A percentile compares a stretch with the other conserved stretches of the same genome.
These are phyloP conservation scores for Cytospora leucostoma DNA, from an alignment of 2,329 filamentous ascomycete genomes.

Conservation along the genomic window DNA sequence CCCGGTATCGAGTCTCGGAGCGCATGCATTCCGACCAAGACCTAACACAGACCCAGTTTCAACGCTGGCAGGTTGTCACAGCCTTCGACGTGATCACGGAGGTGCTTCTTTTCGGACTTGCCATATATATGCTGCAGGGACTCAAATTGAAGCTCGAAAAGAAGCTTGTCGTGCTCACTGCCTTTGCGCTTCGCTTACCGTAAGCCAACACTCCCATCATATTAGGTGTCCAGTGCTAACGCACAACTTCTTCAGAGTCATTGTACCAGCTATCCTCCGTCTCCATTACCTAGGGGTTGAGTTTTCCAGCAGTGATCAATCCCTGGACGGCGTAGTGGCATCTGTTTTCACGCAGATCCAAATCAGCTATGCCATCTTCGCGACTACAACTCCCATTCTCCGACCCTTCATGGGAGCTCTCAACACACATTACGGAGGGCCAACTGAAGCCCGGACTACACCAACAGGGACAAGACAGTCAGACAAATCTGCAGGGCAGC, in stretches of 20 bases:
- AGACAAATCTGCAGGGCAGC: background rate
- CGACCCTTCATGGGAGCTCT: slow-evolving; percentile 45
- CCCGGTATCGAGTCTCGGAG: background rate
- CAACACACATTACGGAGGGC: slow-evolving; percentile 37
- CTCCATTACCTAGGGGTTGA: slow-evolving; percentile 39
- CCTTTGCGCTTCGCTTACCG: slow-evolving; percentile 45
- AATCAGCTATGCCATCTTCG: slow-evolving; percentile 43
- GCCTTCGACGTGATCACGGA: slow-evolving; percentile 45
- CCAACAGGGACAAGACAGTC: background rate
- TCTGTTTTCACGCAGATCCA: slow-evolving; percentile 44
- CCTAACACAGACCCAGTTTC: slow-evolving; percentile 32
- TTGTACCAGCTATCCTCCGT: slow-evolving; percentile 41
- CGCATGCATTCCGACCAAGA: background rate
- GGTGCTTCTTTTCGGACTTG: slow-evolving; percentile 39
- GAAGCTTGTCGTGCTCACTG: slow-evolving; percentile 42
- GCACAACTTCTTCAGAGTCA: slow-evolving; percentile 36
- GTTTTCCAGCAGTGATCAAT: slow-evolving; percentile 39
- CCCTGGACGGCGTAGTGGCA: slow-evolving; percentile 39
- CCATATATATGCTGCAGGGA: slow-evolving; percentile 40
- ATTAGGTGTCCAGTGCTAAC: slow-evolving; percentile 6
- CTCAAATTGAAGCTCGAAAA: slow-evolving; percentile 42
- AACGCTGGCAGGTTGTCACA: slow-evolving; percentile 42
- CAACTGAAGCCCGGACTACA: background rate
- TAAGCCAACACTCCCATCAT: slow-evolving; percentile 30
- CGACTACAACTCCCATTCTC: slow-evolving; percentile 45